These are phyloP conservation scores for Colletotrichum sp. DNA, from an alignment of 2,329 filamentous ascomycete genomes.

Conservation along the genomic window DNA sequence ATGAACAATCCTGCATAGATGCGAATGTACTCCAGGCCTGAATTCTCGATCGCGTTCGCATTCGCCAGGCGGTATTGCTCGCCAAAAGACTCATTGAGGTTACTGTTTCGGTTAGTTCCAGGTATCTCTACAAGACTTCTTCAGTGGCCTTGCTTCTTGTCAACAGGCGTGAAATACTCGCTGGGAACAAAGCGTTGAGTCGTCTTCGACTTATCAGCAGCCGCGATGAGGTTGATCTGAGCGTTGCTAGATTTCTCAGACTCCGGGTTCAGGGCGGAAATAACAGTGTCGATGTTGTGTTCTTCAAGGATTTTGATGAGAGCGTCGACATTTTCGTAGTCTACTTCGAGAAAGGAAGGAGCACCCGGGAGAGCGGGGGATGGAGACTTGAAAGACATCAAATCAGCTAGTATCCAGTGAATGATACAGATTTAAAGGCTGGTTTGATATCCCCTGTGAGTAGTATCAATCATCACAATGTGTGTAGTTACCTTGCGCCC, in stretches of 20 bases:
- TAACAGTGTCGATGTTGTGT: slow-evolving; percentile 46
- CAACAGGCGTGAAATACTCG: slow-evolving; percentile 29
- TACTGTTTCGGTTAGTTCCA: neutral
- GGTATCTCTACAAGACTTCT: neutral
- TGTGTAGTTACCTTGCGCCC: neutral
- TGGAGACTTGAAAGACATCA: neutral
- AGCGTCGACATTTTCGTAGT: slow-evolving; percentile 28
- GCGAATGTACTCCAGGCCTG: slow-evolving; percentile 16
- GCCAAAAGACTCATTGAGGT: neutral
- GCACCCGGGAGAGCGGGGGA: slow-evolving; percentile 21
- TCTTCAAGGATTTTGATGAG: slow-evolving; percentile 30
- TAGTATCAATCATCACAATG: neutral
- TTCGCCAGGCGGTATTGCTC: neutral
- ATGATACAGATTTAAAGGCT: fast-evolving
- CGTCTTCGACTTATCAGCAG: slow-evolving; percentile 38
- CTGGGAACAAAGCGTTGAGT: slow-evolving; percentile 49
- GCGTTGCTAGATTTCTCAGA: slow-evolving; percentile 27
- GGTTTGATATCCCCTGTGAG: neutral
- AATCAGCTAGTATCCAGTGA: neutral
- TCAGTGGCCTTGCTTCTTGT: neutral
- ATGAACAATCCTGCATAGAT: slow-evolving; percentile 27
- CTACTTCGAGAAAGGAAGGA: slow-evolving; percentile 24
- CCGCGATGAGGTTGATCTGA: slow-evolving; percentile 46
- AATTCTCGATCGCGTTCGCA: neutral
- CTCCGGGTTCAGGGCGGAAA: slow-evolving; percentile 41